phyloP scores from a whole-genome alignment of 2,329 filamentous ascomycete species.

The Neopestalotiopsis rosae region DNA sequence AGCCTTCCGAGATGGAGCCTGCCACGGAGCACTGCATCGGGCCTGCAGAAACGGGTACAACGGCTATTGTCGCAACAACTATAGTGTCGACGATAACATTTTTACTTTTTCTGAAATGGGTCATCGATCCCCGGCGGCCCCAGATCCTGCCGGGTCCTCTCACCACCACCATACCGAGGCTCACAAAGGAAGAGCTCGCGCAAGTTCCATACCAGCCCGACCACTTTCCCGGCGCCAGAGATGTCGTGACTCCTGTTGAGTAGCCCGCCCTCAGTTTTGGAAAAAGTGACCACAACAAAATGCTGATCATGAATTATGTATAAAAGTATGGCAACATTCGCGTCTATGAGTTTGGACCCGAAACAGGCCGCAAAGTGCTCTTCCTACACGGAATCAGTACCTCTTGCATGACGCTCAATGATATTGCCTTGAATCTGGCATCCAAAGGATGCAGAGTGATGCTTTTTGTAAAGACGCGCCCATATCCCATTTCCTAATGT shows the following conservation, averaged over 20 bases:
- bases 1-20: slow-evolving; percentile 24
- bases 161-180: slow-evolving; percentile 42
- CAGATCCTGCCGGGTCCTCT: slow-evolving; percentile 51
- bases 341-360: slow-evolving; percentile 83
- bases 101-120: slow-evolving; percentile 38
- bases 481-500: slow-evolving; percentile 37
- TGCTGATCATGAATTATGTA: background rate
- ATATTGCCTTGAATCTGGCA: slow-evolving; percentile 70
- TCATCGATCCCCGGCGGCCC: slow-evolving; percentile 46
- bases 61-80: slow-evolving; percentile 44
- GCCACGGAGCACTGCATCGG: slow-evolving; percentile 30
- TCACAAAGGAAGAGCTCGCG: slow-evolving; percentile 42
- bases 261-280: background rate
- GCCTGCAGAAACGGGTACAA: slow-evolving; percentile 31
- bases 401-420: slow-evolving; percentile 74
- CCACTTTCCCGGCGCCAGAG: slow-evolving; percentile 72
- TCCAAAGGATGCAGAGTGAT: slow-evolving; percentile 77
- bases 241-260: slow-evolving; percentile 69
- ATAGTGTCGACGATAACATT: slow-evolving; percentile 47
- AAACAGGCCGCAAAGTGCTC: slow-evolving; percentile 74
- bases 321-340: slow-evolving; percentile 73
- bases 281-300: background rate
- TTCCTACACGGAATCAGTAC: slow-evolving; percentile 86
- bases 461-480: slow-evolving; percentile 58
- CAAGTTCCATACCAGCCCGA: slow-evolving; percentile 66